Percentiles rank a stretch among this genome's conserved stretches.
Evolutionary conservation across 1,284 basidiomycete genomes (phyloP).

Genomic region (Athelia psychrophila): DNA sequence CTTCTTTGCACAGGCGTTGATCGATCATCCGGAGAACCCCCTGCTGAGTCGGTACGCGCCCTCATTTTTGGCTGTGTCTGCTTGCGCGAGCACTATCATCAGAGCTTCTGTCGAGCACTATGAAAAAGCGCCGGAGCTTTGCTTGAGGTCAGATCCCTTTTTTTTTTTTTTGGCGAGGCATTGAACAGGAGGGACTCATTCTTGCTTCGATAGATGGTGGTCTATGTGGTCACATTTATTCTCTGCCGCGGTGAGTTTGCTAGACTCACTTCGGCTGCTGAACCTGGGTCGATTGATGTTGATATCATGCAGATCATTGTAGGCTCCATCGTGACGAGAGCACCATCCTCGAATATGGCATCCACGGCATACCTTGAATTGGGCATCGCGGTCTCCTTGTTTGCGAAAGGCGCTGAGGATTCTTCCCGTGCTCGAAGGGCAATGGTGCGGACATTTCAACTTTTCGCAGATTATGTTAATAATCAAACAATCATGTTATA

Average conservation of each 20-base stretch:
- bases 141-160: conserved; percentile 32
- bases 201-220: conserved; percentile 37
- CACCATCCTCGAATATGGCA: conserved; percentile 51
- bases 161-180: background rate
- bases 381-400: conserved; percentile 37
- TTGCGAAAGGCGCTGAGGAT: conserved; percentile 35
- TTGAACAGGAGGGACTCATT: background rate
- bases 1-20: conserved; percentile 46
- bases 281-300: conserved; percentile 21
- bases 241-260: conserved; percentile 41
- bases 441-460: conserved; percentile 28
- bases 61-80: conserved; percentile 42
- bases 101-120: conserved; percentile 18
- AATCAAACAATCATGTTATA: conserved; percentile 15
- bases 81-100: conserved; percentile 39
- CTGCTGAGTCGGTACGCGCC: conserved; percentile 36
- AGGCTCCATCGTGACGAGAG: conserved; percentile 41
- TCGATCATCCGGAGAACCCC: conserved; percentile 38
- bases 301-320: conserved; percentile 33
- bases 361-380: conserved; percentile 40
- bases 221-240: conserved; percentile 47
- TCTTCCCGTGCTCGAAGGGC: conserved; percentile 43
- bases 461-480: background rate
- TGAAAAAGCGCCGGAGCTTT: background rate
- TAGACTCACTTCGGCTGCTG: background rate